A percentile compares a stretch with the other conserved stretches of the same genome.
These are phyloP conservation scores for Catharanthus roseus DNA, from an alignment of 257 asterid genomes.

Conservation along the genomic window DNA sequence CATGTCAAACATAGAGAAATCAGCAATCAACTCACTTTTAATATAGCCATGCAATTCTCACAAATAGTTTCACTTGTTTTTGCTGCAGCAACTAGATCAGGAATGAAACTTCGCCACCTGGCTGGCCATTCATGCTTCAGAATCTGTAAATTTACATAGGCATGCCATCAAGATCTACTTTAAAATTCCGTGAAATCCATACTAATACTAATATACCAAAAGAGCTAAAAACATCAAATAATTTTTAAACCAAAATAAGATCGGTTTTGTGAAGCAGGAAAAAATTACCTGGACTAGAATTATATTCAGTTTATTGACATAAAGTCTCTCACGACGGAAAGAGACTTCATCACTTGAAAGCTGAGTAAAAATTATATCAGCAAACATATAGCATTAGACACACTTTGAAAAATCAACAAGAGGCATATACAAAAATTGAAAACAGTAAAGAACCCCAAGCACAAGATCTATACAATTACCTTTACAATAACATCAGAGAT, in stretches of 20 bases:
- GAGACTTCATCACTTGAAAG: slow-evolving; percentile 92
- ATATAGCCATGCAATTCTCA: slow-evolving; percentile 97
- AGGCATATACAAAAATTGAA: slow-evolving; percentile 1
- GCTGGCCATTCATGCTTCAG: slow-evolving; percentile 99
- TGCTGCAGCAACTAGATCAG: slow-evolving; percentile 96
- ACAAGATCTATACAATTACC: slow-evolving; percentile 35
- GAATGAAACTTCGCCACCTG: slow-evolving; percentile 89
- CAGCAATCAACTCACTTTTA: slow-evolving; percentile 45
- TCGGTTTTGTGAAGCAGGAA: neutral
- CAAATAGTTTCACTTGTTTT: slow-evolving; percentile 94
- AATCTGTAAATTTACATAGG: slow-evolving; percentile 43
- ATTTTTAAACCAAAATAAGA: neutral
- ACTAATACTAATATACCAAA: neutral
- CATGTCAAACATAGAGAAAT: slow-evolving; percentile 12
- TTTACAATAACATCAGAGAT: slow-evolving; percentile 96
- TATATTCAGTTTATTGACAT: slow-evolving; percentile 79
- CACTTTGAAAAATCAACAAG: neutral
- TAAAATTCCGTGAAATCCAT: neutral
- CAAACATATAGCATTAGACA: neutral
- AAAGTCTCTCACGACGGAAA: slow-evolving; percentile 84
- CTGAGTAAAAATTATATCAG: slow-evolving; percentile 28
- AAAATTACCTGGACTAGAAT: slow-evolving; percentile 86
- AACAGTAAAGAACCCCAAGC: neutral
- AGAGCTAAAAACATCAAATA: neutral
- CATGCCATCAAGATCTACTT: slow-evolving; percentile 3